Evolutionary conservation across 768 basidiomycete species (phyloP), one percentile per base, ranked within the genome.

Genomic region (Boletus reticuloceps): DNA sequence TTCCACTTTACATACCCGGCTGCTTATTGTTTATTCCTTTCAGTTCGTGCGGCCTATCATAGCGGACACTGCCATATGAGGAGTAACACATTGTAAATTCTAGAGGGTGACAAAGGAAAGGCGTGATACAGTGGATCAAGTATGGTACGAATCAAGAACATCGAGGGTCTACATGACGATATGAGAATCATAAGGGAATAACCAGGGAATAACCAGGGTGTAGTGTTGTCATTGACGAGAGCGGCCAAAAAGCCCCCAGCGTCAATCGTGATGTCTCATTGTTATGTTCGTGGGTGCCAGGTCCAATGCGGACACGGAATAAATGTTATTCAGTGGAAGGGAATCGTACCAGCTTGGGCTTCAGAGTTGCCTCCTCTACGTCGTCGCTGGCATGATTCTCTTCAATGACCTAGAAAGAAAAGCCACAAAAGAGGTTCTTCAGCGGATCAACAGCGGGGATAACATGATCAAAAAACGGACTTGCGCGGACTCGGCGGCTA

Each of bases 251-350:
- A 17, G 36, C 17, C 29, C 9, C 20, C 31, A 34, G 20, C 34
- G 29, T 31, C 17, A 19, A 39, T 53, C 40, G 19, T 45, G 41
- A 37, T 22, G 12, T 51, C 51, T 44, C 36, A 22, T 48, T 29
- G 27, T 19, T 32, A 32, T 39, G 19, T 5, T 50, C 34, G n/a
- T 57, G 8, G 16, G 37, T 36, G 37, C 36, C 3, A 39, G 17
- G 56, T 57, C 44, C 51, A 40, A 37, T 19, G 7, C 4, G 53
- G 59, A 61, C 55, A 10, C 12, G 17, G 10, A 46, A 55, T 64
- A 49, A 56, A 55, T 69, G 74, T 74, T 67, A 75, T 74, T 77
- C 67, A 47, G 55, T 31, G 0, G 65, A 51, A 52, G 74, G 72
- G 66, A 77, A 75, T 56, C 63, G 72, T 36, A 70, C 69, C 20